These are phyloP conservation scores for Rhododendron simsii DNA, from an alignment of 148 eudicot genomes.

Conservation along the genomic window DNA sequence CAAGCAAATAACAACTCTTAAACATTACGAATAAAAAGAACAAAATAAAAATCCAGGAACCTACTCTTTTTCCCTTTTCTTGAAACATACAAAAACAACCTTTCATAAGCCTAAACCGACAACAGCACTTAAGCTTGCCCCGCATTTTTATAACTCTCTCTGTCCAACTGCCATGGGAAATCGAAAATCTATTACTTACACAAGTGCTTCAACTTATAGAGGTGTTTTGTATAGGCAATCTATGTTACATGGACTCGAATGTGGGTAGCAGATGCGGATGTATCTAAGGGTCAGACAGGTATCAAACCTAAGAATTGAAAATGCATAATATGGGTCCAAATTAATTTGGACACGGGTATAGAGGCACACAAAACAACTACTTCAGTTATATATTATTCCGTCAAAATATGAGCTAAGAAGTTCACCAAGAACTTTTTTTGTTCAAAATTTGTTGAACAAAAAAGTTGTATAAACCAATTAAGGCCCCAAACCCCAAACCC, in stretches of 20 bases:
- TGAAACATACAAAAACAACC: not conserved
- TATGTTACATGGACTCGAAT: not conserved
- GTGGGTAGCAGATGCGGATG: not conserved
- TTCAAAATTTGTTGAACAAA: too few species aligned
- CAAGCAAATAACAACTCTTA: not conserved
- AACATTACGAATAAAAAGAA: not conserved
- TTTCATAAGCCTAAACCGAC: not conserved
- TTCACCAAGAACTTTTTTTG: not conserved
- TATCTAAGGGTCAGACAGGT: not conserved
- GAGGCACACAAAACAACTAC: not conserved
- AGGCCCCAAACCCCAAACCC: not conserved
- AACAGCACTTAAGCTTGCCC: not conserved
- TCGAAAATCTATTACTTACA: not conserved
- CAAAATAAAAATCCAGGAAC: not conserved
- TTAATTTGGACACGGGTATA: too few species aligned
- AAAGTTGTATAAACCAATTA: not conserved
- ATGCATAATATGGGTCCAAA: too few species aligned
- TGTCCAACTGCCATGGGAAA: not conserved
- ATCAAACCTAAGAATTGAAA: too few species aligned
- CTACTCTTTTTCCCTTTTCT: not conserved
- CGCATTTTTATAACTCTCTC: not conserved
- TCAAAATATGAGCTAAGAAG: not conserved
- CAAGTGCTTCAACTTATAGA: not conserved
- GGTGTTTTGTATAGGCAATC: not conserved
- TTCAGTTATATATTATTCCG: too few species aligned